Evolutionary conservation across 2,329 filamentous ascomycete species (phyloP), one percentile per base, ranked within the genome.

Genomic region (Calonectria pteridis): DNA sequence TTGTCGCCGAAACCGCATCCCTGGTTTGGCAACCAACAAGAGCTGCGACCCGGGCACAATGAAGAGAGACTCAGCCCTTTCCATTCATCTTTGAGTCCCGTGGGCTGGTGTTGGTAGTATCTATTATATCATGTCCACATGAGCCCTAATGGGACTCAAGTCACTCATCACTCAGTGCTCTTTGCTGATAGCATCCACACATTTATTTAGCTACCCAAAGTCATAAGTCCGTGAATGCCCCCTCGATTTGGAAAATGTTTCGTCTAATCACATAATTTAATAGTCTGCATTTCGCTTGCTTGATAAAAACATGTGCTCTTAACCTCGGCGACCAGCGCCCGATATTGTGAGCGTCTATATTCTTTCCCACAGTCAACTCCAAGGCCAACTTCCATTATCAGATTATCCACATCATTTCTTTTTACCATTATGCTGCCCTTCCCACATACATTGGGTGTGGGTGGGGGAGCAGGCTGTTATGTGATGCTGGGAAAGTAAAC

Each of bases 391-490:
- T 10, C 26, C 11, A 40, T 31, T 29, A 35, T 46, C 33, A 49
- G 43, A 29, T 35, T 23, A 26, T 28, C 26, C 46, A 26, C 14
- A 28, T 26, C 13, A 35, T 71, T 43, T 73, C n/a, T n/a, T n/a
- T n/a, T 18, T 70, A 59, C 43, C 83, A 78, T 69, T 75, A 67
- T n/a, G 75, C 58, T 31, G 77, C 73, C 51, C 81, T 73, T 23
- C 84, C 85, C 11, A 75, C 75, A 75, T 91, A 89, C 2, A 89
- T 86, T 3, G 89, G 88, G 76, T 91, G 89, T 14, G 33, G 55
- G 16, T 59, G 35, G 5, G 55, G 55, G 26, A 62, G 55, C 55
- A 62, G 35, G 33, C 55, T 62, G 23, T 62, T 62, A 37, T 62
- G 55, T 18, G 55, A 62, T 29, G 55, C n/a, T 40, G 55, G 55